phyloP scores from a whole-genome alignment of 805 yeast species.

The Soucietia sequanensis region DNA sequence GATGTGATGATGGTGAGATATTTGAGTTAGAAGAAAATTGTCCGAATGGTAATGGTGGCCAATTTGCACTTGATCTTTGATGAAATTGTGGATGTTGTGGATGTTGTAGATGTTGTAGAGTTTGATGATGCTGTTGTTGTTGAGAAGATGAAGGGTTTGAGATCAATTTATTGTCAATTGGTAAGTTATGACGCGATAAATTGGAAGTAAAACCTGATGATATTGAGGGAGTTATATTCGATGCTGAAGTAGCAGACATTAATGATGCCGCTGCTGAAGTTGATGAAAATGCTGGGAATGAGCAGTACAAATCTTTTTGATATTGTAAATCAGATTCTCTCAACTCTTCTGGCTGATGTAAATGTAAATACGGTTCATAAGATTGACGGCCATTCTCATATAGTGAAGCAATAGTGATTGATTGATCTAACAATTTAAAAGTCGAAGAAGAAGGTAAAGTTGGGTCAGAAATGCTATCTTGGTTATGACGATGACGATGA shows the following conservation, averaged over 20 bases:
- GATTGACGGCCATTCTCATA: slow-evolving; percentile 31
- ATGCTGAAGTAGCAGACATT: too few species aligned
- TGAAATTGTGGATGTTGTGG: neutral
- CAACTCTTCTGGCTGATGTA: slow-evolving; percentile 31
- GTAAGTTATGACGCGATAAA: too few species aligned
- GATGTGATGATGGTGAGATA: too few species aligned
- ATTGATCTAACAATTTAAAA: slow-evolving; percentile 39
- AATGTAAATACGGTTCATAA: slow-evolving; percentile 31
- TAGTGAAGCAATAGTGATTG: slow-evolving; percentile 40
- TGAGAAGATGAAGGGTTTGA: too few species aligned
- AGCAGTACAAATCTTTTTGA: slow-evolving; percentile 19
- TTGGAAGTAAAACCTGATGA: too few species aligned
- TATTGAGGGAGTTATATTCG: too few species aligned
- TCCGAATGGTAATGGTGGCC: too few species aligned
- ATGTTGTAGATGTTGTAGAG: slow-evolving; percentile 3
- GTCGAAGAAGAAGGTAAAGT: neutral
- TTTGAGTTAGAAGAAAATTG: too few species aligned
- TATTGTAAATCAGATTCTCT: slow-evolving; percentile 29
- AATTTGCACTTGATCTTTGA: too few species aligned
- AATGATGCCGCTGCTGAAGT: neutral
- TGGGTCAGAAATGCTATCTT: neutral
- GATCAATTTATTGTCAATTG: too few species aligned
- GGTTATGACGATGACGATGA: too few species aligned
- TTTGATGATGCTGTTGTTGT: slow-evolving; percentile 4
- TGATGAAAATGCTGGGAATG: slow-evolving; percentile 10